Base-by-base conservation (phyloP, 2,329 filamentous ascomycete genomes). In the Graphilbum fragrans region DNA sequence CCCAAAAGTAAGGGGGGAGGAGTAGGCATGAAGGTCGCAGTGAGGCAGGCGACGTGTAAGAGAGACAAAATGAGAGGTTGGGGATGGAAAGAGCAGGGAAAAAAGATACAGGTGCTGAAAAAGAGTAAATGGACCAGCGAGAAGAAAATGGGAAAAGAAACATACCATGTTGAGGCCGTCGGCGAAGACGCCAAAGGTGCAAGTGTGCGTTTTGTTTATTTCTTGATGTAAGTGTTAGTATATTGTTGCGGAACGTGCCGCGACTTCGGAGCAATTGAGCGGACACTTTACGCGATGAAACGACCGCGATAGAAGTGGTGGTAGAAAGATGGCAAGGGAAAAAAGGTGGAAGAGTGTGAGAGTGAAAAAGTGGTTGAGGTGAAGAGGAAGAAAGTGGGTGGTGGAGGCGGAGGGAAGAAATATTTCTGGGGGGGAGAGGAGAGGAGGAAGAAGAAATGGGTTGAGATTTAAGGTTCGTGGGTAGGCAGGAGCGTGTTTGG, bases 181-280 rank as follows among this genome's bases (percentile, higher is more conserved):
- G 32, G 35, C n/a, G 16, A 17, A 6, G 20, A 40, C 38, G 31
- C 19, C 32, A 18, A 20, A n/a, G 38, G 35, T 27, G 27, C 25
- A 8, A n/a, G 29, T 23, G 23, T 18, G 14, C 22, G 31, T 23
- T 18, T 35, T 38, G 35, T 27, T 34, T 37, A 25, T 25, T 11
- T 33, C 12, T 20, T 37, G 31, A 20, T 31, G 9, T 3, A 8
- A 20, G 35, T 38, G 41, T 38, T 38, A 38, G 41, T 38, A 22
- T 4, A 12, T 20, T 7, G 12, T 5, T 16, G 9, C 6, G 21
- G 18, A 35, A 20, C 7, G 27, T 22, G 25, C 35, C n/a, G 40
- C 29, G 27, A 38, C 20, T 21, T 38, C 10, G 21, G 21, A 37
- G 40, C 40, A 38, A 42, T 42, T 42, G 40, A 42, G 35, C 8